Percentiles rank a stretch among this genome's conserved stretches.
Evolutionary conservation across 305 asterid species (phyloP).

Genomic region (Solanum hybrid): DNA sequence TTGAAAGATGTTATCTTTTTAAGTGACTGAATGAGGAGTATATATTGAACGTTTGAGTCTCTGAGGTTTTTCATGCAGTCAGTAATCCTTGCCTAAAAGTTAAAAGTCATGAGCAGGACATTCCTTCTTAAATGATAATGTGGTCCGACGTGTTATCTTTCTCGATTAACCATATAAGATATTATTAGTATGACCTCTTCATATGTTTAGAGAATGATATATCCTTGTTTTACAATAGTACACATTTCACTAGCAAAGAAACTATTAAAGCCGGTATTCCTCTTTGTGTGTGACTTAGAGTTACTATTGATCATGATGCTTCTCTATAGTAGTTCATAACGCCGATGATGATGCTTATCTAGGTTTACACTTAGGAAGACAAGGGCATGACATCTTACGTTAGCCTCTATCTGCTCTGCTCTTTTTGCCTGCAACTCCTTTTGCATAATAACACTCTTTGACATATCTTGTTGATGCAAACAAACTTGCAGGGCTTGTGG

Average conservation of each 20-base stretch:
- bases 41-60: neutral
- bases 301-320: neutral
- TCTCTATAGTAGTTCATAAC: neutral
- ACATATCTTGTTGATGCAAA: neutral
- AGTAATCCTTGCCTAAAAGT: neutral
- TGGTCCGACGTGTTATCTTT: neutral
- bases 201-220: neutral
- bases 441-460: neutral
- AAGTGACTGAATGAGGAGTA: neutral
- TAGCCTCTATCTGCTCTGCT: neutral
- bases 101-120: neutral
- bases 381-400: neutral
- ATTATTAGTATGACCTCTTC: neutral
- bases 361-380: neutral
- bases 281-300: neutral
- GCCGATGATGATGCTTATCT: neutral
- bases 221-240: neutral
- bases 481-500: constrained; percentile 60
- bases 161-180: neutral
- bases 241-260: neutral
- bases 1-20: neutral
- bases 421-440: neutral
- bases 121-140: neutral
- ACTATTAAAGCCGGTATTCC: neutral
- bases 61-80: neutral